phyloP scores from a whole-genome alignment of 352 stramenopile species.

The Phytophthora citricola region DNA sequence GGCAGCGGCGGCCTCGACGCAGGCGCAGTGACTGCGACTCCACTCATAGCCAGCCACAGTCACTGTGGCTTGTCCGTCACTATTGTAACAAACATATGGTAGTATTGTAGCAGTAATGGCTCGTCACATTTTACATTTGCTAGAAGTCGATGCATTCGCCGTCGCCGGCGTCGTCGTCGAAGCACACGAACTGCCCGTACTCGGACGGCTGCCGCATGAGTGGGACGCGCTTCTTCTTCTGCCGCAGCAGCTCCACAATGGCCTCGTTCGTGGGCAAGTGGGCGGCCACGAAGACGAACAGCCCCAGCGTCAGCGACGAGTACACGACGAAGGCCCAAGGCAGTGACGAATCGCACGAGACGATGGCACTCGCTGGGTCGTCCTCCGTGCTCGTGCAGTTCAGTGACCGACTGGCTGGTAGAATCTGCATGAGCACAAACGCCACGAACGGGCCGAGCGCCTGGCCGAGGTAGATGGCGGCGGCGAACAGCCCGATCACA shows the following conservation, averaged over 20 bases:
- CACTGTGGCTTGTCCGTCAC: neutral
- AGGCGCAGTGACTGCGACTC: slow-evolving; percentile 4
- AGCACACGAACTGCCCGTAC: slow-evolving; percentile 80
- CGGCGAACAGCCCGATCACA: slow-evolving; percentile 72
- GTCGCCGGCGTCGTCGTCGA: slow-evolving; percentile 65
- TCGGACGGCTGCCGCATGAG: slow-evolving; percentile 68
- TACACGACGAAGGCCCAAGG: slow-evolving; percentile 72
- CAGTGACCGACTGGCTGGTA: slow-evolving; percentile 47
- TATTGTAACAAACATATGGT: too few relatives aligned
- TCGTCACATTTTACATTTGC: slow-evolving; percentile 15
- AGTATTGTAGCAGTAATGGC: neutral
- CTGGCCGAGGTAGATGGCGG: slow-evolving; percentile 74
- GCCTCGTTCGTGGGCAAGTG: slow-evolving; percentile 40
- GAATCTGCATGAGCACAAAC: slow-evolving; percentile 53
- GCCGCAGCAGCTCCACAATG: slow-evolving; percentile 42
- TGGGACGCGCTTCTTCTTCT: slow-evolving; percentile 49
- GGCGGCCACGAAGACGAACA: slow-evolving; percentile 43
- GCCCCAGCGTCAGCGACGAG: slow-evolving; percentile 39
- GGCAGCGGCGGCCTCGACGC: slow-evolving; percentile 35
- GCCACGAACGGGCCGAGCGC: slow-evolving; percentile 66
- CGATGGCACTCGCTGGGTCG: slow-evolving; percentile 17
- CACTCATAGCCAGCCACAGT: slow-evolving; percentile 2
- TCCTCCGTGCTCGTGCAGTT: slow-evolving; percentile 41
- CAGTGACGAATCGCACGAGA: slow-evolving; percentile 57
- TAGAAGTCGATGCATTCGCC: slow-evolving; percentile 33